phyloP scores from a whole-genome alignment of 148 eudicot genomes.

The Persicaria maculosa region DNA sequence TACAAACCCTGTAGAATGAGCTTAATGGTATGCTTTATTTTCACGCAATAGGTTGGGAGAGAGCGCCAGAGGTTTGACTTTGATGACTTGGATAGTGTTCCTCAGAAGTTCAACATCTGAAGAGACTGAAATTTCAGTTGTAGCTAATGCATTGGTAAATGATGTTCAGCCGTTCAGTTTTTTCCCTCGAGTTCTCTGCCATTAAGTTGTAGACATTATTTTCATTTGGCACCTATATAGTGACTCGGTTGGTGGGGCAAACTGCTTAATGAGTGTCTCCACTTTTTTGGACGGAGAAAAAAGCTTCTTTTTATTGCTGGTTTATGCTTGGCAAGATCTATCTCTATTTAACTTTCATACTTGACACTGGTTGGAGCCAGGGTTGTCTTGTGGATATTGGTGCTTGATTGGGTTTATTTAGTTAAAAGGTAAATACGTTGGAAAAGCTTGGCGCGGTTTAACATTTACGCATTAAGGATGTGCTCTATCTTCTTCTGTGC shows the following conservation, averaged over 20 bases:
- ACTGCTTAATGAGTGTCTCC: not conserved
- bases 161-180: not conserved
- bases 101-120: slow-evolving; percentile 69
- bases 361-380: too few relatives aligned
- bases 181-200: not conserved
- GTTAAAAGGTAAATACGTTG: too few relatives aligned
- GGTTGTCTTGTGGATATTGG: too few relatives aligned
- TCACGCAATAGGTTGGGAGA: slow-evolving; percentile 55
- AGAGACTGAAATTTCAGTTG: not conserved
- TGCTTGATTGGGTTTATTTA: too few relatives aligned
- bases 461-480: too few relatives aligned
- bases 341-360: too few relatives aligned
- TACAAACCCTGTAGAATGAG: not conserved
- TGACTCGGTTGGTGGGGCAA: not conserved
- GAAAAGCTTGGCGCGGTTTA: too few relatives aligned
- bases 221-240: not conserved
- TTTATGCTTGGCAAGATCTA: not conserved
- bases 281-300: not conserved
- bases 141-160: not conserved
- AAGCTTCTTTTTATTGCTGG: not conserved
- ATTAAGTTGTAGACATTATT: not conserved
- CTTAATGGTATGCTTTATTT: slow-evolving; percentile 1
- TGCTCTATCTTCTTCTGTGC: too few relatives aligned
- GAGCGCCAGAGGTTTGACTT: slow-evolving; percentile 83
- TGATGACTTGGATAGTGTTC: slow-evolving; percentile 76